Percentiles rank a stretch among this genome's conserved stretches.
phyloP scores from a whole-genome alignment of 805 yeast genomes.

The Saccharomycopsis fermentans region DNA sequence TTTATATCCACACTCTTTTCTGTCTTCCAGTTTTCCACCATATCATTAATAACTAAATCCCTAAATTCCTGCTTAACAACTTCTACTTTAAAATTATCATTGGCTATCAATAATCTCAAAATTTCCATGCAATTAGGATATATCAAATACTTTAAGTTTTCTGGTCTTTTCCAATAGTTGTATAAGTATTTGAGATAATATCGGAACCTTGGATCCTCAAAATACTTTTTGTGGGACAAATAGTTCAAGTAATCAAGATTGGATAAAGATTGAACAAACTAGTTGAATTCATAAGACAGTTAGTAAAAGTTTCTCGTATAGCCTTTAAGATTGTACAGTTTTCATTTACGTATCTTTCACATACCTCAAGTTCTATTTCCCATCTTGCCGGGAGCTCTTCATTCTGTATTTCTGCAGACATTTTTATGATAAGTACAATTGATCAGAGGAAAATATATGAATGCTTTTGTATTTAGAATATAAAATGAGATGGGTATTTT shows the following conservation, averaged over 20 bases:
- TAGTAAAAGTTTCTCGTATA: background rate
- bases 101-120: conserved; percentile 35
- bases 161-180: conserved; percentile 64
- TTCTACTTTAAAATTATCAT: conserved; percentile 12
- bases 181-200: conserved; percentile 53
- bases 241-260: conserved; percentile 67
- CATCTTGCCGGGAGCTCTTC: conserved; percentile 51
- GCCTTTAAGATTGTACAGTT: background rate
- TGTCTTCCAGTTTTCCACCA: conserved; percentile 17
- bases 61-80: conserved; percentile 15
- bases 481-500: too few species aligned
- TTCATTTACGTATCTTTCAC: conserved; percentile 14
- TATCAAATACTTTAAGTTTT: conserved; percentile 53
- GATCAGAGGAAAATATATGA: too few species aligned
- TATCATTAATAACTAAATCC: conserved; percentile 10
- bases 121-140: conserved; percentile 71
- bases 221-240: conserved; percentile 62
- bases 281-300: background rate
- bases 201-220: conserved; percentile 51
- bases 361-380: conserved; percentile 65
- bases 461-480: too few species aligned
- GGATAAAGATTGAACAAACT: conserved; percentile 71
- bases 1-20: conserved; percentile 11
- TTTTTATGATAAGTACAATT: too few species aligned
- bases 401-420: background rate